These are phyloP conservation scores for Tephrocybe rancida DNA, from an alignment of 768 basidiomycete genomes.

Conservation along the genomic window DNA sequence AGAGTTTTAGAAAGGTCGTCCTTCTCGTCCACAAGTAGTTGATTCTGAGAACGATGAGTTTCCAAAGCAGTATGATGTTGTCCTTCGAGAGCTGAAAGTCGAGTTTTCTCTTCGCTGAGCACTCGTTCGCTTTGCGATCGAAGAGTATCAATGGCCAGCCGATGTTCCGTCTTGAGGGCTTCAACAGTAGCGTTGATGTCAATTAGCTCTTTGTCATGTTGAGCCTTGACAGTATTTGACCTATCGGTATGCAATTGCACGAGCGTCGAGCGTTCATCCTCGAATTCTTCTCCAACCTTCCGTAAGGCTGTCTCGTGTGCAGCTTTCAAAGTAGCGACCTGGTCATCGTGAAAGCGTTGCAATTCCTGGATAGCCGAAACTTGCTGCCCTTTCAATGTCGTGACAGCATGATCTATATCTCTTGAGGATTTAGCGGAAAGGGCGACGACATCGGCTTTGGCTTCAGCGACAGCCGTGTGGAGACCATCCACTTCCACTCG, in stretches of 20 bases:
- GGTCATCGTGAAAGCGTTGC: constrained; percentile 57
- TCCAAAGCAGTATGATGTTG: constrained; percentile 45
- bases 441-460: constrained; percentile 45
- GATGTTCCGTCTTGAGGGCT: constrained; percentile 38
- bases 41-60: constrained; percentile 16
- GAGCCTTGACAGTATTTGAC: constrained; percentile 36
- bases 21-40: constrained; percentile 7
- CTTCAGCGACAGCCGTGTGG: constrained; percentile 41
- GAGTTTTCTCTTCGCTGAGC: constrained; percentile 48
- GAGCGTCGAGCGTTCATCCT: constrained; percentile 30
- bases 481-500: constrained; percentile 52
- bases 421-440: constrained; percentile 35
- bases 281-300: constrained; percentile 24
- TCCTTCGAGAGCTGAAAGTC: constrained; percentile 50
- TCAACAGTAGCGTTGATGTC: constrained; percentile 41
- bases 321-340: constrained; percentile 48
- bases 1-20: constrained; percentile 3
- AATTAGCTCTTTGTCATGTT: constrained; percentile 50
- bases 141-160: constrained; percentile 36
- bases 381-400: constrained; percentile 56
- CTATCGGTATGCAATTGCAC: constrained; percentile 39
- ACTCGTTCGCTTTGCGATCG: constrained; percentile 35
- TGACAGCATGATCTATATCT: constrained; percentile 52
- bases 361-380: constrained; percentile 54
- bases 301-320: constrained; percentile 47